Conservation (phyloP, 345 rosid species). For the Mercurialis annua region DNA sequence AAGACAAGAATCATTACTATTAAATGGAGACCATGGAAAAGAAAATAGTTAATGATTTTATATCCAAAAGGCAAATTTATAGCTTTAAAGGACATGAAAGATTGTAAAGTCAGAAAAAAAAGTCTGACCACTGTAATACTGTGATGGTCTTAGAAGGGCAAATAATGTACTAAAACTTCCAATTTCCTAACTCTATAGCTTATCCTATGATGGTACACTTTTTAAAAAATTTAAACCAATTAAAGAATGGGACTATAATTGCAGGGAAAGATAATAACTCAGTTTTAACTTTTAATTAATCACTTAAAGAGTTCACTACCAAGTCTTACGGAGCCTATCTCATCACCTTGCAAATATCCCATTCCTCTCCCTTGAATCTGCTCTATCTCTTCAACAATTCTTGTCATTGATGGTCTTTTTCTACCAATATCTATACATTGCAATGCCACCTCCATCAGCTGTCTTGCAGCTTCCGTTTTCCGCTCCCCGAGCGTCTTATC, state of each 20-base stretch:
- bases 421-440: constrained; percentile 25
- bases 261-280: neutral
- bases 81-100: too few relatives aligned
- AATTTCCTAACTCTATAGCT: neutral
- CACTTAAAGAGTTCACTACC: constrained; percentile 10
- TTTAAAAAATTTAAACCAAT: neutral
- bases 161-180: neutral
- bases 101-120: too few relatives aligned
- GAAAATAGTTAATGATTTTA: too few relatives aligned
- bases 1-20: too few relatives aligned
- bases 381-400: constrained; percentile 30
- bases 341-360: constrained; percentile 19
- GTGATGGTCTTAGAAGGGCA: too few relatives aligned
- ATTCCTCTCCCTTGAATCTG: constrained; percentile 29
- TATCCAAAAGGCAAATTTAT: too few relatives aligned
- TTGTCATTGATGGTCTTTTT: constrained; percentile 34
- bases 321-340: constrained; percentile 12
- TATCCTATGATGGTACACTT: neutral
- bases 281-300: too few relatives aligned
- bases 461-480: constrained; percentile 12
- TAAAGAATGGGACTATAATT: neutral
- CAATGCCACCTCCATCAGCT: constrained; percentile 33
- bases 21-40: too few relatives aligned
- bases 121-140: too few relatives aligned
- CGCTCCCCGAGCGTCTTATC: constrained; percentile 26